Base-by-base conservation (phyloP, 2,329 filamentous ascomycete genomes). In the Botrytis squamosa region DNA sequence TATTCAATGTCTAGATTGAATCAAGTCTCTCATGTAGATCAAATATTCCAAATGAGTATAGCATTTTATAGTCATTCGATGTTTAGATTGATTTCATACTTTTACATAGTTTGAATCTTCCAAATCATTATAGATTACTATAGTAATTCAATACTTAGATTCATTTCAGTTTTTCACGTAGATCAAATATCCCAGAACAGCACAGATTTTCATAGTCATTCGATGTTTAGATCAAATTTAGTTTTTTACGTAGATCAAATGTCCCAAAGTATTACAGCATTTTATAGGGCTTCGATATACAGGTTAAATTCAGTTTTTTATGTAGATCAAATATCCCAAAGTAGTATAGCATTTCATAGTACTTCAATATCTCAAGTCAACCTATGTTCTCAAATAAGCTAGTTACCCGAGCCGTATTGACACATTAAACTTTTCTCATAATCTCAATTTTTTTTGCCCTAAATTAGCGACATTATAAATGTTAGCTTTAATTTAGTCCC, bases 241-340 rank as follows among this genome's bases (percentile, higher is more conserved):
- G 2, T 6, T 9, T 29, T 1, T 29, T 8, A 64, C 0, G 10
- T 10, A 20, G 1, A 5, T 9, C 16, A 16, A 55, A n/a, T 16
- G 1, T 44, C 18, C 20, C 8, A 20, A 6, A 29, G 2, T 2
- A 12, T 10, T 29, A 6, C 4, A 33, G 7, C 4, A 22, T 2
- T 33, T 44, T 0, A 64, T 4, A 12, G 1, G 2, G 5, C 6
- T 44, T 33, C 8, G 10, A 9, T 33, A 1, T 10, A 4, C 29
- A n/a, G 42, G 22, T 10, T 20, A 0, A 44, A 6, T 33, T 42
- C 22, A n/a, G 4, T 20, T 16, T 44, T 3, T 20, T 16, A 44
- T 0, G 18, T 18, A 10, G 7, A 10, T 5, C 25, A 9, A 62
- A 20, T 16, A 3, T 62, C 2, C 6, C 16, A 33, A 7, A 44